Evolutionary conservation across 164 flowering plant species (phyloP), one percentile per base, ranked within the genome.

Genomic region (Cinnamomum chago): DNA sequence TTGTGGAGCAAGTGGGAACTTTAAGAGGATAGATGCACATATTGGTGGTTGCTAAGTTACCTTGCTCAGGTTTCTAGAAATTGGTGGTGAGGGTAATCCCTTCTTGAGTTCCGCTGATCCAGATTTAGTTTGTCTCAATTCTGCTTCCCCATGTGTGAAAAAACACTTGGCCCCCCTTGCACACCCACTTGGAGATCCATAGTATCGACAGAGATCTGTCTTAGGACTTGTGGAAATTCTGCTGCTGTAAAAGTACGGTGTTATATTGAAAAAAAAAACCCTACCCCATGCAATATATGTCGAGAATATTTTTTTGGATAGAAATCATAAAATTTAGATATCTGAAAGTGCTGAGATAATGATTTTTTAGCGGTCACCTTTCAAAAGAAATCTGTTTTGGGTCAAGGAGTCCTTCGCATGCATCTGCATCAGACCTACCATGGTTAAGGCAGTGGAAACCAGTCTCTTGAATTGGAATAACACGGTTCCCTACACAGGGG

Each of bases 121-220:
- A 22, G 25, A 22, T 60, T n/a, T 27, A 47, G 62, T 25, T 20
- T 27, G 68, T 28, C 35, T 62, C 30, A 71, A 78, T 73, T 84
- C 85, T 24, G 72, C 83, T 70, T 81, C 82, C 51, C 81, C 80
- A 66, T 87, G 90, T 1, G 76, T 80, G 76, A 58, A 85, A 67
- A 74, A 80, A 81, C 90, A 85, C 73, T 78, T 80, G n/a, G 67
- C 72, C 33, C 88, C 90, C 79, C 90, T 80, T 3, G 65, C 66
- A 70, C 88, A 86, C 62, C 90, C 90, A 70, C 79, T 55, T 23
- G 83, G 80, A 58, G 89, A 79, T 67, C 70, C 81, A 23, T 75
- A 85, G 79, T 83, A 87, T 73, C 74, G 83, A 51, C 89, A 86
- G 62, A 77, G 67, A 60, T 83, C 82, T 68, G 74, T 74, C 79